These are phyloP conservation scores for Kluyveromyces sp. DNA, from an alignment of 1,139 yeast genomes.

Conservation along the genomic window DNA sequence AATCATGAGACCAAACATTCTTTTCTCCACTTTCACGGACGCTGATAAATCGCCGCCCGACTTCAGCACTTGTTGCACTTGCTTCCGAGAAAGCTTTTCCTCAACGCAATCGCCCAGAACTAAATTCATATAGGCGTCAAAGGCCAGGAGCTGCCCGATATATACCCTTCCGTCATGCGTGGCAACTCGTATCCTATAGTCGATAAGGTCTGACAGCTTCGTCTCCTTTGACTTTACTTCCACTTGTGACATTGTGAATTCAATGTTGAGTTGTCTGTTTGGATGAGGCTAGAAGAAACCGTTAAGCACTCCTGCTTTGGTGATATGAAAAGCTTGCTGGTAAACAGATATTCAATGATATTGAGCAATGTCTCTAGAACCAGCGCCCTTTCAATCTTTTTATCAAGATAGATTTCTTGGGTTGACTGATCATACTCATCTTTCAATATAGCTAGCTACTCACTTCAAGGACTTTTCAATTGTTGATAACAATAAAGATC, in stretches of 20 bases:
- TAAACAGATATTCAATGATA: too few relatives aligned
- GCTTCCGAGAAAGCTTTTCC: slow-evolving; percentile 61
- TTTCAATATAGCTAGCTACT: too few relatives aligned
- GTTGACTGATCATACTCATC: too few relatives aligned
- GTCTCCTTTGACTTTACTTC: slow-evolving; percentile 8
- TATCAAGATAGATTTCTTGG: too few relatives aligned
- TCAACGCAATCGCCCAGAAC: slow-evolving; percentile 85
- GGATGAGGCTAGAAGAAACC: neutral
- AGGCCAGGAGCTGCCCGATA: slow-evolving; percentile 77
- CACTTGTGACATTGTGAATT: neutral
- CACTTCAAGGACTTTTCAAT: neutral
- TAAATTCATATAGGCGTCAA: slow-evolving; percentile 82
- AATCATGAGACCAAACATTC: slow-evolving; percentile 74
- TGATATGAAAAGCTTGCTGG: too few relatives aligned
- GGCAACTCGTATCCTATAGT: slow-evolving; percentile 65
- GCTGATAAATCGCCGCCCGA: slow-evolving; percentile 17
- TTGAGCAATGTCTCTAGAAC: too few relatives aligned
- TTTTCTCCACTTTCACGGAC: slow-evolving; percentile 37
- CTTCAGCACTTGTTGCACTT: slow-evolving; percentile 38
- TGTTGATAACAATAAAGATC: neutral
- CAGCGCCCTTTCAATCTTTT: too few relatives aligned
- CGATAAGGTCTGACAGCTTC: slow-evolving; percentile 59
- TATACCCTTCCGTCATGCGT: slow-evolving; percentile 70
- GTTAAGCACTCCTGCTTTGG: too few relatives aligned
- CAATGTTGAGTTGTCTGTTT: too few relatives aligned